Evolutionary conservation across 2,329 filamentous ascomycete species (phyloP), one percentile per base, ranked within the genome.

Genomic region (Aspergillus sp.): DNA sequence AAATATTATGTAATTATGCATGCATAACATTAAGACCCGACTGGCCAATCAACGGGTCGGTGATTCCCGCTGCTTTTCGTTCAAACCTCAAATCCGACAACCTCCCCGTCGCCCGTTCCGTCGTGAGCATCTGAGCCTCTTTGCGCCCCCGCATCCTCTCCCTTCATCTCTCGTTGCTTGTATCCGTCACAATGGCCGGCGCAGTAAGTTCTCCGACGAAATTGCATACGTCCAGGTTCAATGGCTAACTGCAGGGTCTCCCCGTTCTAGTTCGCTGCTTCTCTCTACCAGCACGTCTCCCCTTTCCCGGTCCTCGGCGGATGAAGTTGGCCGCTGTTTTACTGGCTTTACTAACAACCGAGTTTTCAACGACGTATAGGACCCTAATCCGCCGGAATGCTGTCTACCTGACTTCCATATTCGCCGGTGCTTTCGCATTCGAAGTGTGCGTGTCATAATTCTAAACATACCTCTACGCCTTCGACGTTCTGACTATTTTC

Each of bases 341-440:
- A 21, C 31, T 33, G 25, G 31, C 40, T 14, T 52, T 55, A 39
- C 68, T 69, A 66, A 70, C 47, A 21, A 58, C 46, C 47, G 37
- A 19, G 27, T 41, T 35, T 60, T 21, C 31, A 15, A 21, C 37
- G 19, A 44, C 52, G 5, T 63, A 61, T 72, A 98, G 95, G 82
- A 78, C 86, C 73, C 72, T 98, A 68, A 88, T 98, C 83, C 88
- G 89, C 78, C 88, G 85, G 75, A 99, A 99, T 84, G 89, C 84
- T 70, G 83, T 89, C 76, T 96, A 96, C 86, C 83, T 99, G 70
- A 88, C 86, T 66, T 84, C 87, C 64, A 90, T 99, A 74, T 99
- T 99, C 76, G 85, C 82, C 67, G 84, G 87, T 66, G 93, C 93
- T 66, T 99, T 99, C 74, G 90, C 84, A 64, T 92, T 96, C 75